Evolutionary conservation across 2,329 filamentous ascomycete genomes (phyloP).

Genomic region (Pyricularia sp.): DNA sequence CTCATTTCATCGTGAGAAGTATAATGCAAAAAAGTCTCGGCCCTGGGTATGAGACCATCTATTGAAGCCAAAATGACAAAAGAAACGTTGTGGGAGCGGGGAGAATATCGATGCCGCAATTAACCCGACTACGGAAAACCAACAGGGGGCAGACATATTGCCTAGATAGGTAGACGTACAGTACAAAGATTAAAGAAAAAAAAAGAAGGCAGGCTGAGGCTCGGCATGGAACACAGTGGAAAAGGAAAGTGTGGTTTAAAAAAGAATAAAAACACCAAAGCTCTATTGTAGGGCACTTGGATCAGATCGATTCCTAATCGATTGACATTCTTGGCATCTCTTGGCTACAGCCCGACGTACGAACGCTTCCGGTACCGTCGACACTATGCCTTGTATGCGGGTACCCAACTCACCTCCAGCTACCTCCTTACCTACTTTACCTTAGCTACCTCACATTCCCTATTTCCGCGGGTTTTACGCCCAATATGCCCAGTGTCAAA

Average conservation of each 20-base stretch:
- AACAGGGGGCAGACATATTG: not conserved
- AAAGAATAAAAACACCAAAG: no score
- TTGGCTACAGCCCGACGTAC: not conserved
- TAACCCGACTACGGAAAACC: not conserved
- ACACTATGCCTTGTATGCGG: not conserved
- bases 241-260: not conserved
- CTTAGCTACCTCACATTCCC: not conserved
- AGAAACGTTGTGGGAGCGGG: not conserved
- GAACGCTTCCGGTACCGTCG: not conserved
- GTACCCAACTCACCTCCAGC: no score
- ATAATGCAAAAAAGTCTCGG: not conserved
- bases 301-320: not conserved
- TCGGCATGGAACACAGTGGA: not conserved
- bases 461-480: not conserved
- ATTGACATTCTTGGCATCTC: not conserved
- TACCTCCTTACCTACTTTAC: no score
- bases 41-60: not conserved
- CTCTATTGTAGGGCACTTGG: not conserved
- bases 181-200: not conserved
- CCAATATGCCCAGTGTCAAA: not conserved
- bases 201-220: not conserved
- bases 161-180: no score
- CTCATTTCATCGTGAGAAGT: not conserved
- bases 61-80: not conserved
- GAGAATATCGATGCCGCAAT: not conserved